These are phyloP conservation scores for Chlorella sp. DNA, from an alignment of 139 green algal genomes.

Conservation along the genomic window DNA sequence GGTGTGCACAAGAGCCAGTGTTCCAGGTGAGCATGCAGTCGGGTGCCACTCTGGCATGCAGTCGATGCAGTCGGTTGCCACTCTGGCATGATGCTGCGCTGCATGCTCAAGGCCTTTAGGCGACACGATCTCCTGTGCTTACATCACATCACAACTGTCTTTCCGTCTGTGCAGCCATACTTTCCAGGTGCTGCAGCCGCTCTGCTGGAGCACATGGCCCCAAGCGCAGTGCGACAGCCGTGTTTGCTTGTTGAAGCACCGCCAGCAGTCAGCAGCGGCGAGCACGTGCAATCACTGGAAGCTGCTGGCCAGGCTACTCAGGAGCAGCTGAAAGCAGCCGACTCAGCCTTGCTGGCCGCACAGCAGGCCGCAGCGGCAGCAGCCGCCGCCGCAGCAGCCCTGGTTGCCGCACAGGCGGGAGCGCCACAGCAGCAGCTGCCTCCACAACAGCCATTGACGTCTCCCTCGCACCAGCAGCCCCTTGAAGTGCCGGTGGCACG, in stretches of 20 bases:
- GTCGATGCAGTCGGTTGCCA: too few relatives aligned
- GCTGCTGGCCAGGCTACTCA: not conserved
- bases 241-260: not conserved
- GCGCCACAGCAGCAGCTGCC: too few relatives aligned
- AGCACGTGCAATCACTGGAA: not conserved
- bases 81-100: not conserved
- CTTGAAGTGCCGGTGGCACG: too few relatives aligned
- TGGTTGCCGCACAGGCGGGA: too few relatives aligned
- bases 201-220: conserved; percentile 20
- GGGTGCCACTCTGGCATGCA: too few relatives aligned
- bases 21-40: conserved; percentile 52
- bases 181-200: not conserved
- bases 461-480: too few relatives aligned
- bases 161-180: conserved; percentile 15
- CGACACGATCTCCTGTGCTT: too few relatives aligned
- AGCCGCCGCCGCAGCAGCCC: not conserved
- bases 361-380: not conserved
- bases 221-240: not conserved
- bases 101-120: not conserved
- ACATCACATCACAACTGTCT: too few relatives aligned
- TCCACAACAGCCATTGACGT: too few relatives aligned
- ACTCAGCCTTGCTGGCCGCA: not conserved
- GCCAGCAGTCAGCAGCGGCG: not conserved
- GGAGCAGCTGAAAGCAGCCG: conserved; percentile 22
- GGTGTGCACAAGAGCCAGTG: conserved; percentile 62